Evolutionary conservation across 2,329 filamentous ascomycete genomes (phyloP).

Genomic region (Penicillium sp.): DNA sequence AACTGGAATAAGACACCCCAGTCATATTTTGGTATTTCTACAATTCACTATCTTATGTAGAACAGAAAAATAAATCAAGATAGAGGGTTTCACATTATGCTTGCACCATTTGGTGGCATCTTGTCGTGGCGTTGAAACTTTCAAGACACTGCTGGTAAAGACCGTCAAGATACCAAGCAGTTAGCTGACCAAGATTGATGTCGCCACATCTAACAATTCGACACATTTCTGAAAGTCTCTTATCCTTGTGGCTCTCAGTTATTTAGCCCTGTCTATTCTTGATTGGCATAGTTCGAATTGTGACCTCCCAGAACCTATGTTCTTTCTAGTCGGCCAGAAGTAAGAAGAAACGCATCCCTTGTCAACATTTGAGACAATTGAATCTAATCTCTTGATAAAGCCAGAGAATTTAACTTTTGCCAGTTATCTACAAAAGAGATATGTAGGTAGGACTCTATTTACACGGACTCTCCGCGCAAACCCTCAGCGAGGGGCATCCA

Average conservation of each 20-base stretch:
- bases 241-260: not conserved
- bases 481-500: not conserved
- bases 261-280: not conserved
- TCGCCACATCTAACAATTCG: not conserved
- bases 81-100: not conserved
- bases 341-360: not conserved
- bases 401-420: slow-evolving; percentile 9
- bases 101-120: not conserved
- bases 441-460: not conserved
- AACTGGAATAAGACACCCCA: not conserved
- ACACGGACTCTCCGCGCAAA: not conserved
- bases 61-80: not conserved
- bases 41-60: not conserved
- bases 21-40: not conserved
- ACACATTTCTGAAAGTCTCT: not conserved
- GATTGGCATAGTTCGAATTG: not conserved
- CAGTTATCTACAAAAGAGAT: not conserved
- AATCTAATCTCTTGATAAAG: slow-evolving; percentile 7
- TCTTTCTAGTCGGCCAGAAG: not conserved
- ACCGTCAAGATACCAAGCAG: slow-evolving; percentile 8
- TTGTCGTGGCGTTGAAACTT: not conserved
- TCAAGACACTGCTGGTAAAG: slow-evolving; percentile 2
- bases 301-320: not conserved
- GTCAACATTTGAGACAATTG: not conserved
- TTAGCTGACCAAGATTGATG: not conserved